A percentile compares a stretch with the other conserved stretches of the same genome.
Evolutionary conservation across 2,329 filamentous ascomycete genomes (phyloP).

Genomic region (Claviceps quebecensis): DNA sequence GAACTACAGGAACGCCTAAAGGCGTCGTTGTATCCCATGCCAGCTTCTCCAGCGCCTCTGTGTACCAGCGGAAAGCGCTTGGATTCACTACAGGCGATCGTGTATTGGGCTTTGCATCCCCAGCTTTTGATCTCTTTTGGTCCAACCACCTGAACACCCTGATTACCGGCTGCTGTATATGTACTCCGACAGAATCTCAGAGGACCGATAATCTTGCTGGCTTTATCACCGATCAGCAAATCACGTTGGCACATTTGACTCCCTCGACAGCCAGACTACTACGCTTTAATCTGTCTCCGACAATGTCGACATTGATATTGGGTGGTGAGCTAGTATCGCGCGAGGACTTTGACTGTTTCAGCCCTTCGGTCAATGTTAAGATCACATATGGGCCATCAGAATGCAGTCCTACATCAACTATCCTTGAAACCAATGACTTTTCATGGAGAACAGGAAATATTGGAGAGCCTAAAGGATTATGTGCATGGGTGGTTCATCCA

Average conservation of each 20-base stretch:
- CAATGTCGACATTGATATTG: background rate
- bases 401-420: constrained; percentile 5
- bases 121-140: constrained; percentile 5
- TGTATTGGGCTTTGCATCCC: constrained; percentile 15
- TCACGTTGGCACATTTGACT: background rate
- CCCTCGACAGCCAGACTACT: background rate
- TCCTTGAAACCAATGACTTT: background rate
- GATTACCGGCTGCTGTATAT: constrained; percentile 3
- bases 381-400: constrained; percentile 13
- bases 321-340: constrained; percentile 7
- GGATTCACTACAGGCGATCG: constrained; percentile 11
- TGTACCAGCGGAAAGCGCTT: constrained; percentile 18
- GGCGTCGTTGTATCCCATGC: background rate
- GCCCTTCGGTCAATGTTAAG: constrained; percentile 5
- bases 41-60: background rate
- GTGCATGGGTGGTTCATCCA: background rate
- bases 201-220: background rate
- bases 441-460: background rate
- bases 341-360: constrained; percentile 2
- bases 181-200: constrained; percentile 5
- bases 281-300: background rate
- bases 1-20: background rate
- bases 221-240: background rate
- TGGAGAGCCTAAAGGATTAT: background rate
- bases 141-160: constrained; percentile 3